phyloP scores from a whole-genome alignment of 345 rosid genomes.

The Arabis hirsuta region DNA sequence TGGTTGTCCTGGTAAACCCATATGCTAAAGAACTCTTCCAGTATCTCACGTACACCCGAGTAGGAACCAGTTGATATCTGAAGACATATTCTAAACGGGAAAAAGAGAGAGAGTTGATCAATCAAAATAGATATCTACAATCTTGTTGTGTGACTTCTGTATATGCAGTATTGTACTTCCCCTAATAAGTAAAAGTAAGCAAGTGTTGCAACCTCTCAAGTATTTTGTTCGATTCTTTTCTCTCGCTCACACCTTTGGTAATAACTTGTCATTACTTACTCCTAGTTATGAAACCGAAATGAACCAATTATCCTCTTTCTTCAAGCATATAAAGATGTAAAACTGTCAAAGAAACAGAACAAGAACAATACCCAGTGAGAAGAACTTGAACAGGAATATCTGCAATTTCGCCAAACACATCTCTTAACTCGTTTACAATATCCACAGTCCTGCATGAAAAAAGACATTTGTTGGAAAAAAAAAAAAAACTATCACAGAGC shows the following conservation, averaged over 20 bases:
- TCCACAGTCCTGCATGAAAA: slow-evolving; percentile 59
- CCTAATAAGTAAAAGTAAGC: not conserved
- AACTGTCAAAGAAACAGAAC: slow-evolving; percentile 18
- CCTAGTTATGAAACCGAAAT: not conserved
- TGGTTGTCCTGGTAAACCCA: slow-evolving; percentile 63
- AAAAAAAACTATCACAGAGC: not conserved
- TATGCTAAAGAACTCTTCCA: slow-evolving; percentile 73
- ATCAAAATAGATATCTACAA: not conserved
- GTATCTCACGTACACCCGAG: slow-evolving; percentile 59
- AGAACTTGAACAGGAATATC: slow-evolving; percentile 79
- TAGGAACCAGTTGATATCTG: slow-evolving; percentile 68
- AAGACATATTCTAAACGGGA: slow-evolving; percentile 61
- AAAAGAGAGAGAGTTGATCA: slow-evolving; percentile 18
- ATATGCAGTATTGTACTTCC: not conserved
- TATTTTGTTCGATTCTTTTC: not conserved
- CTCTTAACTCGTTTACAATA: slow-evolving; percentile 62
- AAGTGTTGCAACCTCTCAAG: not conserved
- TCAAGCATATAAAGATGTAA: not conserved
- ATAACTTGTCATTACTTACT: too few relatives aligned
- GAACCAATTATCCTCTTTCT: not conserved
- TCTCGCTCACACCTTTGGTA: too few relatives aligned
- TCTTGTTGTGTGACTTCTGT: not conserved
- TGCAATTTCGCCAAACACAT: slow-evolving; percentile 52
- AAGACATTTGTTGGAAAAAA: not conserved
- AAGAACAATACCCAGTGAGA: slow-evolving; percentile 60